Evolutionary conservation across 2,329 filamentous ascomycete genomes (phyloP).

Genomic region (Gaeumannomyces sp.): DNA sequence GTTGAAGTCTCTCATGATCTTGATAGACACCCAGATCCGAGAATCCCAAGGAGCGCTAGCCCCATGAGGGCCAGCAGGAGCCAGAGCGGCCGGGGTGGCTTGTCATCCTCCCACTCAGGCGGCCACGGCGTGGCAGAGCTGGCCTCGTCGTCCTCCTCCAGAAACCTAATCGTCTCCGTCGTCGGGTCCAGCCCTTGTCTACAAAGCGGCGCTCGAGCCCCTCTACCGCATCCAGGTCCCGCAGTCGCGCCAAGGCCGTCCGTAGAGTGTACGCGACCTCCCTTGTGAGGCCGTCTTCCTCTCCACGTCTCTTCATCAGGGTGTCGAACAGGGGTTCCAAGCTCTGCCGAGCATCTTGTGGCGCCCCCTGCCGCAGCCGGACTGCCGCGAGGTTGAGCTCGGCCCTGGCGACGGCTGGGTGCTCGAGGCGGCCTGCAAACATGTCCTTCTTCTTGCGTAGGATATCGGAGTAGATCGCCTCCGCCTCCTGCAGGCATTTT

Average conservation of each 20-base stretch:
- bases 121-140: neutral
- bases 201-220: too few species aligned
- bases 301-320: neutral
- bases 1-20: too few species aligned
- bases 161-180: neutral
- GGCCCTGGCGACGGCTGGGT: too few species aligned
- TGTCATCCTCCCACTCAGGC: neutral
- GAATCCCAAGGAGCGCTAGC: too few species aligned
- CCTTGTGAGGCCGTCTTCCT: neutral
- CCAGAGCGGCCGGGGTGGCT: neutral
- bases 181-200: neutral
- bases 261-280: neutral
- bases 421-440: too few species aligned
- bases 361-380: too few species aligned
- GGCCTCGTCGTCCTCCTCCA: neutral
- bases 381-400: too few species aligned
- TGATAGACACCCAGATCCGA: too few species aligned
- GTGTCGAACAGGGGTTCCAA: neutral
- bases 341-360: neutral
- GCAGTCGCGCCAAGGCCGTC: neutral
- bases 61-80: too few species aligned
- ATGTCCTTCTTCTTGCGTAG: too few species aligned
- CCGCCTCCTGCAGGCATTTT: too few species aligned
- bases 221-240: neutral
- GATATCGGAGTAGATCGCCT: too few species aligned